Evolutionary conservation across 2,329 filamentous ascomycete genomes (phyloP).

Genomic region (Aspergillus carbonarius): DNA sequence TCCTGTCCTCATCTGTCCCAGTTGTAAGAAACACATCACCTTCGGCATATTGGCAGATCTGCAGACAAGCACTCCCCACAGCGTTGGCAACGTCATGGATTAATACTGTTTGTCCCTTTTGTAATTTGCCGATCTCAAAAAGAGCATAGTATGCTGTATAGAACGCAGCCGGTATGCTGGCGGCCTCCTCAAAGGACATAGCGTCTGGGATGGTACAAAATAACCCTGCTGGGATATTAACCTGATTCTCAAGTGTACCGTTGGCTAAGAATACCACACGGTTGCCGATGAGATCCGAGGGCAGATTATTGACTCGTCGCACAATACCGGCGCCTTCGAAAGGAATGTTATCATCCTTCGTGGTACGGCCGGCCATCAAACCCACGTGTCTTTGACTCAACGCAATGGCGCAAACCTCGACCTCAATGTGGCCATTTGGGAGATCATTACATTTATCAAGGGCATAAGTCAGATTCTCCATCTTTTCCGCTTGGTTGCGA

Average conservation of each 20-base stretch:
- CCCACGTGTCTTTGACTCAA: constrained; percentile 20
- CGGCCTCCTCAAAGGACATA: constrained; percentile 27
- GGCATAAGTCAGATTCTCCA: too few species aligned
- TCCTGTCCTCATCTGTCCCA: too few species aligned
- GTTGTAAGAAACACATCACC: too few species aligned
- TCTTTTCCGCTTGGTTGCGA: too few species aligned
- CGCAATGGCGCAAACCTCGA: constrained; percentile 23
- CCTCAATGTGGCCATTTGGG: constrained; percentile 21
- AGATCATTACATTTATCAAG: background rate
- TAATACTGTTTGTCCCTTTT: too few species aligned
- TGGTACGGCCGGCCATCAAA: constrained; percentile 21
- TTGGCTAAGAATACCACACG: constrained; percentile 10
- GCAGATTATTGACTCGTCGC: constrained; percentile 26
- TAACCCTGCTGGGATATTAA: constrained; percentile 6
- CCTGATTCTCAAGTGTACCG: background rate
- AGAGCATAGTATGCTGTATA: too few species aligned
- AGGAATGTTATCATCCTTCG: constrained; percentile 27
- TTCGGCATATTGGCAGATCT: too few species aligned
- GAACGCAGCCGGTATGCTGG: background rate
- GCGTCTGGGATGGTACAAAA: constrained; percentile 26
- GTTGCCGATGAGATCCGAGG: constrained; percentile 32
- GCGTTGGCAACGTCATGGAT: too few species aligned
- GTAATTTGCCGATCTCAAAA: too few species aligned
- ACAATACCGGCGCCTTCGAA: constrained; percentile 46
- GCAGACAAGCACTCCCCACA: too few species aligned